These are phyloP conservation scores for Alternaria gaisen DNA, from an alignment of 2,329 filamentous ascomycete species.

Conservation along the genomic window DNA sequence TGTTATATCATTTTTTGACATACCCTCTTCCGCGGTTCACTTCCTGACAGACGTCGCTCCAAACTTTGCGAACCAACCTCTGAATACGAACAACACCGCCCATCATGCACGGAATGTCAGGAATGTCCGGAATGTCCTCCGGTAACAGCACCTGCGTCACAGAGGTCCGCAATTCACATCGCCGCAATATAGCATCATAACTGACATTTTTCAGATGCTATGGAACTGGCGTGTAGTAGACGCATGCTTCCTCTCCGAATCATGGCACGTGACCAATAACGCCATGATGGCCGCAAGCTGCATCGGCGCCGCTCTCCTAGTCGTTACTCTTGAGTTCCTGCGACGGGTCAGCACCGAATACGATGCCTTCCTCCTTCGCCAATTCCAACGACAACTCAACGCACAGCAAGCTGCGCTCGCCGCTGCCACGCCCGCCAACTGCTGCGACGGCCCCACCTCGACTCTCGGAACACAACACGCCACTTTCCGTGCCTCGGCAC, in stretches of 20 bases:
- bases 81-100: slow-evolving; percentile 2
- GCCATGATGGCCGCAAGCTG: slow-evolving; percentile 83
- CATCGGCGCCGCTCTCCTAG: slow-evolving; percentile 79
- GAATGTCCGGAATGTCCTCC: slow-evolving; percentile 20
- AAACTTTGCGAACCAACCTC: neutral
- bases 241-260: slow-evolving; percentile 72
- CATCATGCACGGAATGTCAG: slow-evolving; percentile 28
- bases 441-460: slow-evolving; percentile 35
- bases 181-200: neutral
- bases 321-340: slow-evolving; percentile 75
- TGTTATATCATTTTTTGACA: neutral
- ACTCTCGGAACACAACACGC: slow-evolving; percentile 37
- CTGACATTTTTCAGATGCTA: slow-evolving; percentile 67
- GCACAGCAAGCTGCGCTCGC: slow-evolving; percentile 33
- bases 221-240: slow-evolving; percentile 82
- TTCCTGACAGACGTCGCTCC: neutral
- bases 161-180: slow-evolving; percentile 41
- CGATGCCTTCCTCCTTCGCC: slow-evolving; percentile 70
- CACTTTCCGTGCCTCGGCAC: slow-evolving; percentile 62
- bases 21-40: neutral
- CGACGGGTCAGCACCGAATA: slow-evolving; percentile 76
- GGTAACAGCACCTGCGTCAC: slow-evolving; percentile 48
- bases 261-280: slow-evolving; percentile 74
- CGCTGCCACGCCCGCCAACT: slow-evolving; percentile 28
- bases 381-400: slow-evolving; percentile 54